Conservation (phyloP, 768 basidiomycete genomes). For the Mycena galericulata region DNA sequence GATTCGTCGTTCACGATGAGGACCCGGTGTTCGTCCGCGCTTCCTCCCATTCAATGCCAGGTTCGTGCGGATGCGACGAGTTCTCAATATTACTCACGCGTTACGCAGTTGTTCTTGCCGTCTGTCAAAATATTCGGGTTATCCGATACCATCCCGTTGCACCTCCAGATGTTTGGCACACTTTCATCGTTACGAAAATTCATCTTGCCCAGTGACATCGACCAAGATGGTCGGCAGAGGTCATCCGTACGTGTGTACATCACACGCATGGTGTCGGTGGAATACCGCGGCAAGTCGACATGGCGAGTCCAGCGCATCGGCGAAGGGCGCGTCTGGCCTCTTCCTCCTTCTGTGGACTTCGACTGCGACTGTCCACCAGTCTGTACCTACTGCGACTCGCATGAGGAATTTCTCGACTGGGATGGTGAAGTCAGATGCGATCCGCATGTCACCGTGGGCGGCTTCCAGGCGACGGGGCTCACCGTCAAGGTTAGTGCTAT, state of each 20-base stretch:
- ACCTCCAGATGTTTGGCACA: conserved; percentile 5
- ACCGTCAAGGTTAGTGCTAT: neutral
- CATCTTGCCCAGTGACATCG: neutral
- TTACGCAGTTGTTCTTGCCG: conserved; percentile 24
- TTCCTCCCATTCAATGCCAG: conserved; percentile 13
- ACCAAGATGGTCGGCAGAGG: neutral
- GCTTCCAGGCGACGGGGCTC: neutral
- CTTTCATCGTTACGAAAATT: conserved; percentile 11
- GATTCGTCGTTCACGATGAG: conserved; percentile 16
- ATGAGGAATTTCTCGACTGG: conserved; percentile 65
- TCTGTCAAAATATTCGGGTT: conserved; percentile 16
- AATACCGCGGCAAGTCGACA: neutral
- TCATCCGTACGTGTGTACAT: conserved; percentile 13
- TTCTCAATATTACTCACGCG: neutral
- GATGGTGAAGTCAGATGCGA: conserved; percentile 41
- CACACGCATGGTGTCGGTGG: conserved; percentile 11
- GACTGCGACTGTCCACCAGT: neutral
- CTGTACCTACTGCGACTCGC: neutral
- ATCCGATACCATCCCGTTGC: conserved; percentile 16
- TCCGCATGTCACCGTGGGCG: conserved; percentile 3
- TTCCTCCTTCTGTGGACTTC: conserved; percentile 1
- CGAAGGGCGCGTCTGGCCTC: neutral
- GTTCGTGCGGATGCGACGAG: neutral
- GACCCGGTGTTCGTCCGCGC: neutral
- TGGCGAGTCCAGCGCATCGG: conserved; percentile 17